Evolutionary conservation across 2,329 filamentous ascomycete genomes (phyloP).

Genomic region (Microsporum ferrugineum): DNA sequence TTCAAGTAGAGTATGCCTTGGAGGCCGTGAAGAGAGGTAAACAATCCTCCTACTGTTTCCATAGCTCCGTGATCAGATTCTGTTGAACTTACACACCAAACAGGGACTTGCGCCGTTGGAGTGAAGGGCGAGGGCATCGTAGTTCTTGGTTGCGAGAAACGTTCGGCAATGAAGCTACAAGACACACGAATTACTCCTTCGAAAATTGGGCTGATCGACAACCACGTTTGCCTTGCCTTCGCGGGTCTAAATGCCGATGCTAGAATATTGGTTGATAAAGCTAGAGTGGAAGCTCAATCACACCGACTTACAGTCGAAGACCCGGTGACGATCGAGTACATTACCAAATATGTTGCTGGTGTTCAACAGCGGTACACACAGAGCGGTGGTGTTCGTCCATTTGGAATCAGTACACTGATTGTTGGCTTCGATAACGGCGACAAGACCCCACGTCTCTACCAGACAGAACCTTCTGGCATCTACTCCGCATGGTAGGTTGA

Average conservation of each 20-base stretch:
- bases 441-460: conserved; percentile 79
- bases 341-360: conserved; percentile 95
- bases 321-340: conserved; percentile 95
- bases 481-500: conserved; percentile 84
- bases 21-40: conserved; percentile 96
- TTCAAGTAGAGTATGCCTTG: conserved; percentile 98
- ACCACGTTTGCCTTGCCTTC: conserved; percentile 92
- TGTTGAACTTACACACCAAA: conserved; percentile 8
- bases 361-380: conserved; percentile 99
- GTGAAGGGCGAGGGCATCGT: conserved; percentile 93
- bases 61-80: conserved; percentile 1
- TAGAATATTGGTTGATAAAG: conserved; percentile 95
- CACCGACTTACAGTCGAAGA: conserved; percentile 96
- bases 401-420: conserved; percentile 94
- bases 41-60: conserved; percentile 1
- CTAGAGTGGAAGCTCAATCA: conserved; percentile 90
- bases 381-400: conserved; percentile 95
- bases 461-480: conserved; percentile 98
- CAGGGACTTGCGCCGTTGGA: conserved; percentile 93
- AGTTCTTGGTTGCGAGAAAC: conserved; percentile 95
- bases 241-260: conserved; percentile 96
- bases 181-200: conserved; percentile 98
- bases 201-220: conserved; percentile 93
- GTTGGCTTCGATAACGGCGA: conserved; percentile 97
- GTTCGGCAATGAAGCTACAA: conserved; percentile 98